Evolutionary conservation across 768 basidiomycete species (phyloP), one percentile per base, ranked within the genome.

Genomic region (Lentinula guzmanii): DNA sequence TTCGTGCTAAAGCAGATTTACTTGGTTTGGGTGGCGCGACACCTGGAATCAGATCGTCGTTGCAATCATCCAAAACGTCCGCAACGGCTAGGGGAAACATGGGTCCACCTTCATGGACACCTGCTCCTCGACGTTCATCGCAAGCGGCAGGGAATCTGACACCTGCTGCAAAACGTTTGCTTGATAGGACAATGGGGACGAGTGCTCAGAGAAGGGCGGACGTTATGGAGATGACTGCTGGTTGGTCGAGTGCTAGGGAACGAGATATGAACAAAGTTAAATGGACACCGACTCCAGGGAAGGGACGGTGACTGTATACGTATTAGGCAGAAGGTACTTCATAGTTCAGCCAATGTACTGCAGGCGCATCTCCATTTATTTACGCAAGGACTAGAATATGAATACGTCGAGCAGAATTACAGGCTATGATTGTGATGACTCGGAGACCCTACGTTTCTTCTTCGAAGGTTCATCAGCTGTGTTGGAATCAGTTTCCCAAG

Each of bases 61-160:
- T 68, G 16, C 75, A 76, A 21, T 77, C 75, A n/a, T 71, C 71
- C 7, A 69, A 66, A 60, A 73, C 67, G 52, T 63, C 67, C 24
- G 64, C 63, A 6, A 61, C 46, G 35, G 75, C 72, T 58, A 81
- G 79, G 61, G 82, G 84, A 9, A 71, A 75, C n/a, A 95, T 94
- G 93, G 82, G 79, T 8, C 91, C 93, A 28, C 92, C 92, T 11
- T 78, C 77, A 8, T 87, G 84, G 82, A 95, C 93, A 2, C 93
- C 94, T 1, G 39, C 21, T 33, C 10, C 55, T 43, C 39, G 55
- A 42, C 80, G 86, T 63, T 82, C 85, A 65, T 81, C 86, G 15
- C 86, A 89, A 50, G 87, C 86, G 15, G 75, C 85, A 8, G 92
- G 91, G 5, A 84, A 81, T 63, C 72, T 96, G 64, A 95, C 94